These are phyloP conservation scores for Phytophthora fragariae DNA, from an alignment of 352 stramenopile species.

Conservation along the genomic window DNA sequence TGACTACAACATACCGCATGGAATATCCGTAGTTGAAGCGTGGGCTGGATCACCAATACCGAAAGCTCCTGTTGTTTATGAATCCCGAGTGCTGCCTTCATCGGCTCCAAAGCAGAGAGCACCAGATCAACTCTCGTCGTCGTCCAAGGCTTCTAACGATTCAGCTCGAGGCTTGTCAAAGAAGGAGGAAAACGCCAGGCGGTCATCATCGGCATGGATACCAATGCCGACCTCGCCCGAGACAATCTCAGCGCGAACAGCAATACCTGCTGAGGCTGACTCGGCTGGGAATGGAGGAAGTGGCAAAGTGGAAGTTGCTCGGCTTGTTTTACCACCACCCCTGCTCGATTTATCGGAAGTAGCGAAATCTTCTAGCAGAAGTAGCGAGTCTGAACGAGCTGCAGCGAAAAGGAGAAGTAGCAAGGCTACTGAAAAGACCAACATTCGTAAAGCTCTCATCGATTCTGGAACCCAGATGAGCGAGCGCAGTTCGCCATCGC, in stretches of 20 bases:
- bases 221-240: conserved; percentile 5
- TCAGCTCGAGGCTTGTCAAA: neutral
- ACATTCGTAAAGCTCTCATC: neutral
- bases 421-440: neutral
- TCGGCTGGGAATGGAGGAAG: neutral
- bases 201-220: conserved; percentile 12
- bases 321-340: neutral
- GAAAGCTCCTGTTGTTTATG: neutral
- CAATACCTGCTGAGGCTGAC: neutral
- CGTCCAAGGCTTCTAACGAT: neutral
- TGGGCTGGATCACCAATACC: conserved; percentile 30
- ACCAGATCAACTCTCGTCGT: neutral
- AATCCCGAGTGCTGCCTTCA: neutral
- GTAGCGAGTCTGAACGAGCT: conserved; percentile 8
- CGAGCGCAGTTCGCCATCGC: neutral
- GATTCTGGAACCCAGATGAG: conserved; percentile 26
- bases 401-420: conserved; percentile 23
- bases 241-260: neutral
- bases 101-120: neutral
- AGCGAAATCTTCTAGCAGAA: conserved; percentile 27
- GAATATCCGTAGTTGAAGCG: conserved; percentile 25
- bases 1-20: neutral
- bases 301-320: conserved; percentile 1
- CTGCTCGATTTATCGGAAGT: conserved; percentile 11
- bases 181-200: neutral